phyloP scores from a whole-genome alignment of 2,329 filamentous ascomycete species.

The Cladophialophora immunda region DNA sequence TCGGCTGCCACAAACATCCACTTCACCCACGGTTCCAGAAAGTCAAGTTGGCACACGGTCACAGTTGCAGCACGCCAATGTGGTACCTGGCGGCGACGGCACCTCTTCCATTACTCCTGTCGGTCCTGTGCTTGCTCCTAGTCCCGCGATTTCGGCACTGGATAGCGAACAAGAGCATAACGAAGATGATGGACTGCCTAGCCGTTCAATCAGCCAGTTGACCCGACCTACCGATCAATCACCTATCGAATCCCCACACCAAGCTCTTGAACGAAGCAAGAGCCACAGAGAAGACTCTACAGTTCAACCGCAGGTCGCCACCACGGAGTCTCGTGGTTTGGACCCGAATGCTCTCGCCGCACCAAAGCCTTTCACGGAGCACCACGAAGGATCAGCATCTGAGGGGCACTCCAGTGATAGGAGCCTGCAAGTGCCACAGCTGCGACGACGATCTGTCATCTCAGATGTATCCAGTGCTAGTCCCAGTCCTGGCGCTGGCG shows the following conservation, averaged over 20 bases:
- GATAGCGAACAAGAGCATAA: constrained; percentile 32
- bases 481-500: constrained; percentile 25
- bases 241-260: constrained; percentile 22
- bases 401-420: constrained; percentile 26
- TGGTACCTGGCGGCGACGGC: not conserved
- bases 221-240: constrained; percentile 33
- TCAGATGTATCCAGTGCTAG: constrained; percentile 39
- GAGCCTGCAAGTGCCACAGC: constrained; percentile 29
- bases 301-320: not conserved
- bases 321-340: not conserved
- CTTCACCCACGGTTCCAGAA: constrained; percentile 13
- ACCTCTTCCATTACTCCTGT: not conserved
- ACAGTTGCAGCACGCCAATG: not conserved
- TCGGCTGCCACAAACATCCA: constrained; percentile 8
- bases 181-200: constrained; percentile 23
- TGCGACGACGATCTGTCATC: constrained; percentile 32
- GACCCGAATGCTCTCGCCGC: constrained; percentile 20
- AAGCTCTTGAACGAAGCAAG: constrained; percentile 3
- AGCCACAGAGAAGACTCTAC: constrained; percentile 10
- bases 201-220: constrained; percentile 34
- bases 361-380: constrained; percentile 15
- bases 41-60: not conserved
- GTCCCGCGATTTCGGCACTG: constrained; percentile 35
- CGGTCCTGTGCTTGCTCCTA: constrained; percentile 17
- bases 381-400: constrained; percentile 11